These are phyloP conservation scores for Lipomyces mesembrius DNA, from an alignment of 805 yeast species.

Conservation along the genomic window DNA sequence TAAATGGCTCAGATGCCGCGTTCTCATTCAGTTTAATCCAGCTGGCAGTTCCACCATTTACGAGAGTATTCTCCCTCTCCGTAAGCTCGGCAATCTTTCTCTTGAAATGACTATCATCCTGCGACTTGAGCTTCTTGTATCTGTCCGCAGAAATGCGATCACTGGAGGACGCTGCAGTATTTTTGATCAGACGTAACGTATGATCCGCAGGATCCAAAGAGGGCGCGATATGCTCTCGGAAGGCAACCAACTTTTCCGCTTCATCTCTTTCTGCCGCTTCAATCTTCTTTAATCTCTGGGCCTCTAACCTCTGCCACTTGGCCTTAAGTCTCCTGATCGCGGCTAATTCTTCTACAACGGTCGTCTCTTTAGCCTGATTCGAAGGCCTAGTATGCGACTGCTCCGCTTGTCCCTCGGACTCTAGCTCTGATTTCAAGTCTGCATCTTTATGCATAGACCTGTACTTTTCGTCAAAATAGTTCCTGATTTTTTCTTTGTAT, in stretches of 20 bases:
- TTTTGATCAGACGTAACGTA: neutral
- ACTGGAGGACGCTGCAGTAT: neutral
- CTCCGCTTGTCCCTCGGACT: neutral
- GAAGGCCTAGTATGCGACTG: neutral
- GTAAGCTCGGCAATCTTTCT: neutral
- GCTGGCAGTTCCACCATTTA: neutral
- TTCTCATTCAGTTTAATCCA: neutral
- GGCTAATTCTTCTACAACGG: neutral
- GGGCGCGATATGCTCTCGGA: neutral
- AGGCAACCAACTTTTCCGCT: neutral
- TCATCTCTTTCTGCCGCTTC: neutral
- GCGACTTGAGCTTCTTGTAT: neutral
- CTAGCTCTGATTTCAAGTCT: neutral
- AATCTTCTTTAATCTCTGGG: neutral
- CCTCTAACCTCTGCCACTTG: neutral
- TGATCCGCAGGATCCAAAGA: neutral
- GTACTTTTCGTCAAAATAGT: neutral
- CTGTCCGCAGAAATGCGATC: neutral
- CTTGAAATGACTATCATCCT: neutral
- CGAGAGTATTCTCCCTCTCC: neutral
- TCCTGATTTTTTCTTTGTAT: slow-evolving; percentile 8
- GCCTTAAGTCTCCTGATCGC: neutral
- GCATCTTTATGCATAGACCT: neutral
- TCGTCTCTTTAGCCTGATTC: neutral
- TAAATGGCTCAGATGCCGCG: neutral